Percentiles rank a stretch among this genome's conserved stretches.
Evolutionary conservation across 768 basidiomycete species (phyloP).

Genomic region (Pleurotus sapidus): DNA sequence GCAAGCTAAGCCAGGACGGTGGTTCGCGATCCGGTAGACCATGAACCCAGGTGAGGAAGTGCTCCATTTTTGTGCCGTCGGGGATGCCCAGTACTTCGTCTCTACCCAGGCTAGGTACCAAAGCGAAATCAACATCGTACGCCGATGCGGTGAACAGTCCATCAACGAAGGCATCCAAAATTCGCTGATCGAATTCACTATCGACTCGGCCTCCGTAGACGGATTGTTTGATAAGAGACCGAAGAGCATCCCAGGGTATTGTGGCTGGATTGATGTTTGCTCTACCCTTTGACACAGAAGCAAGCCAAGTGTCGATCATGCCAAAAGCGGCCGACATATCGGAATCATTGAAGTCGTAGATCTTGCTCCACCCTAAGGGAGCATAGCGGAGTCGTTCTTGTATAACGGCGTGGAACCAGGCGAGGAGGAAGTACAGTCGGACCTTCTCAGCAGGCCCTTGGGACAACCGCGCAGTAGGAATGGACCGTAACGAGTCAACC

Average conservation of each 20-base stretch:
- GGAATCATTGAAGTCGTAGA: constrained; percentile 98
- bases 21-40: constrained; percentile 90
- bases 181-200: constrained; percentile 91
- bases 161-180: constrained; percentile 93
- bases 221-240: constrained; percentile 91
- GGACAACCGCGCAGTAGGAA: constrained; percentile 65
- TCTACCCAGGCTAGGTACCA: constrained; percentile 66
- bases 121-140: constrained; percentile 91
- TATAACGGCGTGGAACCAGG: constrained; percentile 99
- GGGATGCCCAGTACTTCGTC: constrained; percentile 66
- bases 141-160: constrained; percentile 82
- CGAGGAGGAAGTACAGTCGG: constrained; percentile 91
- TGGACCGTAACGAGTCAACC: constrained; percentile 80
- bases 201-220: constrained; percentile 95
- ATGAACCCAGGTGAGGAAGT: constrained; percentile 90
- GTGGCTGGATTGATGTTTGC: constrained; percentile 89
- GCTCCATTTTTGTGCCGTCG: constrained; percentile 90
- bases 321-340: constrained; percentile 91
- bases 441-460: constrained; percentile 93
- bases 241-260: constrained; percentile 96
- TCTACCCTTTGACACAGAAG: constrained; percentile 75
- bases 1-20: constrained; percentile 91
- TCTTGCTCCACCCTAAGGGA: constrained; percentile 95
- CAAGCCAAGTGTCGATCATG: constrained; percentile 92
- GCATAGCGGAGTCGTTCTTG: constrained; percentile 96